Evolutionary conservation across 164 flowering plant genomes (phyloP).

Genomic region (Vitis labrusca): DNA sequence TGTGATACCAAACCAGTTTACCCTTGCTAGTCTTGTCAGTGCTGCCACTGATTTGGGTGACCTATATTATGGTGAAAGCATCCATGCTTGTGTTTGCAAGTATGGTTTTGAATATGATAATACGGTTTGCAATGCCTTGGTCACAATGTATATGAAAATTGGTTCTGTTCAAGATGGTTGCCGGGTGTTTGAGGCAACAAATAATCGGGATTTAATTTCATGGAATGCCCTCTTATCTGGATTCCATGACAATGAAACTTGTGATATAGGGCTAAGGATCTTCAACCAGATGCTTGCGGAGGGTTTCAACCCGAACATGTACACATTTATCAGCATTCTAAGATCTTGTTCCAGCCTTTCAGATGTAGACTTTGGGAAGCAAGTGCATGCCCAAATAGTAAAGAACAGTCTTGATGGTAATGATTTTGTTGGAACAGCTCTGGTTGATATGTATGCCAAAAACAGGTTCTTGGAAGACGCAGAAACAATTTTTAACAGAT

Average conservation of each 20-base stretch:
- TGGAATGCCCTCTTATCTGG: slow-evolving; percentile 61
- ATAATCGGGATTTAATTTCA: slow-evolving; percentile 33
- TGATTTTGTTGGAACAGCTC: slow-evolving; percentile 38
- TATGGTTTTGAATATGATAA: slow-evolving; percentile 31
- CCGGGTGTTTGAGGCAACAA: slow-evolving; percentile 35
- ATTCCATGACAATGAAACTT: slow-evolving; percentile 34
- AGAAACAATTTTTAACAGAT: slow-evolving; percentile 21
- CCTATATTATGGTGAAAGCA: slow-evolving; percentile 30
- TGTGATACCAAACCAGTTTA: slow-evolving; percentile 45
- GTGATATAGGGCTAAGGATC: slow-evolving; percentile 30
- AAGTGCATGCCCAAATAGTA: slow-evolving; percentile 36
- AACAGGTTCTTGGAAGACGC: slow-evolving; percentile 29
- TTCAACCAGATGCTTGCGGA: slow-evolving; percentile 38
- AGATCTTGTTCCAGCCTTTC: slow-evolving; percentile 32
- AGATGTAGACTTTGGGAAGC: slow-evolving; percentile 24
- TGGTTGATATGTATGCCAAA: slow-evolving; percentile 45
- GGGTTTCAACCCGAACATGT: slow-evolving; percentile 44
- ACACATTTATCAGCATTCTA: slow-evolving; percentile 37
- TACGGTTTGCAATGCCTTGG: slow-evolving; percentile 41
- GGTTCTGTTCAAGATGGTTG: slow-evolving; percentile 40
- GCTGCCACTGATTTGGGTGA: slow-evolving; percentile 34
- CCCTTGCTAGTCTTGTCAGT: slow-evolving; percentile 46
- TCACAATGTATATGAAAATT: slow-evolving; percentile 50
- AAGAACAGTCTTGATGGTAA: slow-evolving; percentile 27
- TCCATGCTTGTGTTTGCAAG: slow-evolving; percentile 46